A percentile compares a stretch with the other conserved stretches of the same genome.
phyloP scores from a whole-genome alignment of 1,284 basidiomycete species.

The Veloboletus limbatus region DNA sequence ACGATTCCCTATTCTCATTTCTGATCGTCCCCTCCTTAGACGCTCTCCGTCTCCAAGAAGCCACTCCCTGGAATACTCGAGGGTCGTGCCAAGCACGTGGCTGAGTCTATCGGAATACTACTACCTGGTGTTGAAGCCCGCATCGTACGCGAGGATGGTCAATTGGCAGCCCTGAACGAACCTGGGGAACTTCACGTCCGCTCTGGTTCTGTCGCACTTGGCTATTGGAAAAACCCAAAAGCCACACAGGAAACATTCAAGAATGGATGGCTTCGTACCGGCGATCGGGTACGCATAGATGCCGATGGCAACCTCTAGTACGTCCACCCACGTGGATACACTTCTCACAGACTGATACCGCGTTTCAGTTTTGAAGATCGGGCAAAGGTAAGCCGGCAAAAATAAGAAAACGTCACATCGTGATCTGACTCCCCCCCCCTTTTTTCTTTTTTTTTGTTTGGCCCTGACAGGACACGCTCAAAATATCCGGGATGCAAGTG shows the following conservation, averaged over 20 bases:
- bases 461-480: conserved; percentile 65
- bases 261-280: conserved; percentile 69
- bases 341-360: background rate
- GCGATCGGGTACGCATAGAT: conserved; percentile 63
- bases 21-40: conserved; percentile 40
- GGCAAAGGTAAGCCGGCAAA: conserved; percentile 22
- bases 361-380: conserved; percentile 27
- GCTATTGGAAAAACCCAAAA: conserved; percentile 69
- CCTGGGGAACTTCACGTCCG: conserved; percentile 63
- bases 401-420: background rate
- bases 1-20: background rate
- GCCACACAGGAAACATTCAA: conserved; percentile 65
- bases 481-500: conserved; percentile 71
- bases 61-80: conserved; percentile 47
- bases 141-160: conserved; percentile 58
- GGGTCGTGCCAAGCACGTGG: conserved; percentile 41
- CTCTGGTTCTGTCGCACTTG: conserved; percentile 52
- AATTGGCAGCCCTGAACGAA: conserved; percentile 53
- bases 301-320: conserved; percentile 62
- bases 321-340: conserved; percentile 22
- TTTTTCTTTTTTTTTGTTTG: no score
- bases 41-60: conserved; percentile 47
- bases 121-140: conserved; percentile 61
- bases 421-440: conserved; percentile 10
- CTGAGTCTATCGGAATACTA: conserved; percentile 56